Evolutionary conservation across 257 asterid species (phyloP).

Genomic region (Euphrasia confusa): DNA sequence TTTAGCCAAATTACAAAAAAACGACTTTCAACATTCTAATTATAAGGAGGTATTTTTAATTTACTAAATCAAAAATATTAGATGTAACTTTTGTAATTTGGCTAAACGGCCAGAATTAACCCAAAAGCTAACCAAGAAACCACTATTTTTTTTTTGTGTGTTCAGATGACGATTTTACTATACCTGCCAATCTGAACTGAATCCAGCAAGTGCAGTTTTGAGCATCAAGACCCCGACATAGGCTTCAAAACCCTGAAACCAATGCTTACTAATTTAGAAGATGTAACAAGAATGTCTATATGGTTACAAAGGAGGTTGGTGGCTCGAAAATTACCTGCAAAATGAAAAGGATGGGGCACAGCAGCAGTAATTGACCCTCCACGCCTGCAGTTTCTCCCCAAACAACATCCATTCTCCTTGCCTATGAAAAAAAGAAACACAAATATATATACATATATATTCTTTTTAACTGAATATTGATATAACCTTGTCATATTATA

Average conservation of each 20-base stretch:
- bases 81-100: background rate
- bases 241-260: conserved; percentile 83
- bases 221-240: conserved; percentile 82
- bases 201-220: conserved; percentile 69
- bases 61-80: background rate
- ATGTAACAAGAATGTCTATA: conserved; percentile 5
- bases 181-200: conserved; percentile 92
- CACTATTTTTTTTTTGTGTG: background rate
- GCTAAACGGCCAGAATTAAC: background rate
- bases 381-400: conserved; percentile 99
- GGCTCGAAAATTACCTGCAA: conserved; percentile 55
- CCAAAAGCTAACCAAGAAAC: background rate
- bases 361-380: conserved; percentile 77
- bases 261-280: conserved; percentile 16
- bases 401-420: conserved; percentile 95
- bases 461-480: background rate
- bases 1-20: background rate
- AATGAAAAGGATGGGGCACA: conserved; percentile 66
- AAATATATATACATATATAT: too few species aligned
- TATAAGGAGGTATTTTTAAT: background rate
- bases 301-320: background rate
- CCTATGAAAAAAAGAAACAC: conserved; percentile 41
- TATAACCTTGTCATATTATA: background rate
- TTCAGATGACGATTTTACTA: conserved; percentile 15
- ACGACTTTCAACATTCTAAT: background rate